Conservation (phyloP, 2,329 filamentous ascomycete species). For the Colletotrichum sp. region DNA sequence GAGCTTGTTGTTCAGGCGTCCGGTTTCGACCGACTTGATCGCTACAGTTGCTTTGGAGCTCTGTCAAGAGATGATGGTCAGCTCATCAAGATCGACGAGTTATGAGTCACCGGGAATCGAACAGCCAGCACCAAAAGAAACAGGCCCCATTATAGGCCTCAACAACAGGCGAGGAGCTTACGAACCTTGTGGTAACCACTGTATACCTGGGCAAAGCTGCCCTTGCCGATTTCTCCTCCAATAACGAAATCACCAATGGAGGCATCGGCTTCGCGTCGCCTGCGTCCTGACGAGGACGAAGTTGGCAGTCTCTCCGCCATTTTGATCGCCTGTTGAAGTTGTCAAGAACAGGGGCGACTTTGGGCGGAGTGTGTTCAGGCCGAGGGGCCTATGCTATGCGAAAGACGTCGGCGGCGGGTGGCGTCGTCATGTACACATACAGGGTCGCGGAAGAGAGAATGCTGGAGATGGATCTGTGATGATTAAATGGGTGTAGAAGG, state of each 20-base stretch:
- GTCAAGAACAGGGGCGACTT: slow-evolving; percentile 36
- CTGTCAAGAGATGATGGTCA: slow-evolving; percentile 46
- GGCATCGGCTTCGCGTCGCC: slow-evolving; percentile 27
- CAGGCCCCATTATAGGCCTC: too few species aligned
- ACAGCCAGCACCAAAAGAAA: background rate
- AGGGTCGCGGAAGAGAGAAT: background rate
- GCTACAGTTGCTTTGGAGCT: slow-evolving; percentile 83
- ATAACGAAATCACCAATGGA: slow-evolving; percentile 78
- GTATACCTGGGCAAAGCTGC: slow-evolving; percentile 97
- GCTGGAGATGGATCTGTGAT: background rate
- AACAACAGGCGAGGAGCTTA: background rate
- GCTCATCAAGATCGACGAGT: background rate
- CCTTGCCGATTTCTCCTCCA: slow-evolving; percentile 91
- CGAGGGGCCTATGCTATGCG: slow-evolving; percentile 28
- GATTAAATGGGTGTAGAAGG: background rate
- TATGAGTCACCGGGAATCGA: background rate
- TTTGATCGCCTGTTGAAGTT: slow-evolving; percentile 35
- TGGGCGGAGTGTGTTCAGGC: slow-evolving; percentile 14
- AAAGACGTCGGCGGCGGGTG: slow-evolving; percentile 35
- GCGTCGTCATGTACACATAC: slow-evolving; percentile 46
- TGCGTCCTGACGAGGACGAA: slow-evolving; percentile 37
- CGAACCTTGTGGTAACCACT: slow-evolving; percentile 83
- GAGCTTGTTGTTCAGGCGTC: slow-evolving; percentile 91
- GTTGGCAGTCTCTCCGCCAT: slow-evolving; percentile 45
- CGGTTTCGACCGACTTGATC: slow-evolving; percentile 94